phyloP scores from a whole-genome alignment of 257 asterid species.

The Sherardia arvensis region DNA sequence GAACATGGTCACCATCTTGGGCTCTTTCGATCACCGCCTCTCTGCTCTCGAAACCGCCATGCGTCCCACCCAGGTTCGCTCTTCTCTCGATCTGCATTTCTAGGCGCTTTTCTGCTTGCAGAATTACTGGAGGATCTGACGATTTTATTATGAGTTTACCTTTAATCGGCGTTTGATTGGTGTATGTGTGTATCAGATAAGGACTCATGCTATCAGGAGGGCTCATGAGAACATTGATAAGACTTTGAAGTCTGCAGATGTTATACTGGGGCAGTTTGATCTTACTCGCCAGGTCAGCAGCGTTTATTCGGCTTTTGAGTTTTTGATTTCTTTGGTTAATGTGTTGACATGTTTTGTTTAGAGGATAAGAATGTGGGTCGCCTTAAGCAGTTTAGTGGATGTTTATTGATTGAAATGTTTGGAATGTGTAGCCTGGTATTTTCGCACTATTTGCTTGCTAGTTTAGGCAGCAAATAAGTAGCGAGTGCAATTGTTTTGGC shows the following conservation, averaged over 20 bases:
- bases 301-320: background rate
- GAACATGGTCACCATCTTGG: slow-evolving; percentile 34
- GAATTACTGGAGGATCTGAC: background rate
- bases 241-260: slow-evolving; percentile 93
- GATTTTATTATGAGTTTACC: background rate
- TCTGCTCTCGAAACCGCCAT: slow-evolving; percentile 45
- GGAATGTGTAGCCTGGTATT: background rate
- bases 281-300: slow-evolving; percentile 76
- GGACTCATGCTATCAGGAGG: slow-evolving; percentile 89
- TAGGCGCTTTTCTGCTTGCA: background rate
- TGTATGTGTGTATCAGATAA: slow-evolving; percentile 42
- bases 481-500: background rate
- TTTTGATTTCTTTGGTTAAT: background rate
- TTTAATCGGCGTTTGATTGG: slow-evolving; percentile 3
- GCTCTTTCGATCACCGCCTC: slow-evolving; percentile 41
- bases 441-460: background rate
- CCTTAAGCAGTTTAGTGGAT: background rate
- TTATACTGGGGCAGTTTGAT: slow-evolving; percentile 83
- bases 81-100: background rate
- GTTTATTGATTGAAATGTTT: background rate
- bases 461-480: background rate
- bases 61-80: slow-evolving; percentile 40
- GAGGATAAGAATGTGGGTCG: background rate
- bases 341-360: background rate
- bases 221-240: slow-evolving; percentile 95